phyloP scores from a whole-genome alignment of 768 basidiomycete genomes.

The Mycena sanguinolenta region DNA sequence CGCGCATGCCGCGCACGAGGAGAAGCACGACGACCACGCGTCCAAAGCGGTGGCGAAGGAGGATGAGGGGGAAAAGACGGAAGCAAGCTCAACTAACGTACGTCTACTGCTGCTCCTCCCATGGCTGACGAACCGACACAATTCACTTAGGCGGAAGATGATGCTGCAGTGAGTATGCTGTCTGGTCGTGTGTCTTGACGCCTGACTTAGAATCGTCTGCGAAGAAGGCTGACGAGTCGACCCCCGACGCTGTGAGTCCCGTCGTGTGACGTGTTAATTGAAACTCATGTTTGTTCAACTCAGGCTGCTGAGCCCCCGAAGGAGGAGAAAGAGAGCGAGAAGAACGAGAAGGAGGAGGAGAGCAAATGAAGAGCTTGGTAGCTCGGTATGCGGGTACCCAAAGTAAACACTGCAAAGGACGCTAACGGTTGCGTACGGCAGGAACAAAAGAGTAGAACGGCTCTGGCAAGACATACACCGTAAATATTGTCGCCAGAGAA shows the following conservation, averaged over 20 bases:
- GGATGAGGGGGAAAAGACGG: conserved; percentile 55
- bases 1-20: conserved; percentile 46
- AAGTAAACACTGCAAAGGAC: not conserved
- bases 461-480: not conserved
- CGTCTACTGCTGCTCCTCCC: conserved; percentile 21
- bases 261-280: not conserved
- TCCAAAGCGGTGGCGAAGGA: conserved; percentile 51
- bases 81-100: conserved; percentile 49
- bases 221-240: conserved; percentile 17
- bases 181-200: conserved; percentile 9
- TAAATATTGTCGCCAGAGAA: conserved; percentile 3
- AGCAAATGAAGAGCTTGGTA: conserved; percentile 18
- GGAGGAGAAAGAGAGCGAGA: conserved; percentile 15
- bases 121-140: not conserved
- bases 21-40: conserved; percentile 38
- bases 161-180: conserved; percentile 40
- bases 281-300: not conserved
- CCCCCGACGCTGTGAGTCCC: conserved; percentile 25
- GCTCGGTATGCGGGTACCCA: conserved; percentile 1
- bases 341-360: conserved; percentile 13
- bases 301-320: conserved; percentile 30
- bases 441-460: conserved; percentile 13
- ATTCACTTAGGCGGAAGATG: conserved; percentile 42
- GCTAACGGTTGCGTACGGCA: not conserved
- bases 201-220: no score